Conservation (phyloP, 495 filamentous ascomycete species). For the Hamigera avellanea region DNA sequence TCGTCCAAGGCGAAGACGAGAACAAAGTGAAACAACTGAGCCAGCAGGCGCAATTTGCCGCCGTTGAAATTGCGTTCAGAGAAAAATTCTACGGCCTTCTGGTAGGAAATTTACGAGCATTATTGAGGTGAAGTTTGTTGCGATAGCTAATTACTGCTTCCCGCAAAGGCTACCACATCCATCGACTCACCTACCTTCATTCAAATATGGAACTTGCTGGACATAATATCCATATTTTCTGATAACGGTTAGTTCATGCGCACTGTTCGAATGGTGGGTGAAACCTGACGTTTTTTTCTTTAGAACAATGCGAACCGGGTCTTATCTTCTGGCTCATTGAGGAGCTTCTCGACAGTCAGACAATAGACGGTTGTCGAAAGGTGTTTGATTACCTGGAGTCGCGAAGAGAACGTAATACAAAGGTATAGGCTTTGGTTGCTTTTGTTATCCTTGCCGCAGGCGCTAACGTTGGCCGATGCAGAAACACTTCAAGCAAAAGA, state of each 20-base stretch:
- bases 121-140: not conserved
- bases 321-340: slow-evolving; percentile 85
- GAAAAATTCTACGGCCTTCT: slow-evolving; percentile 65
- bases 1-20: slow-evolving; percentile 18
- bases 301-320: slow-evolving; percentile 73
- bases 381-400: slow-evolving; percentile 94
- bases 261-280: not conserved
- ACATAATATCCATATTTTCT: slow-evolving; percentile 76
- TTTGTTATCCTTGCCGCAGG: not conserved
- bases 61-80: slow-evolving; percentile 68
- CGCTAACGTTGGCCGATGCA: slow-evolving; percentile 6
- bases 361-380: slow-evolving; percentile 75
- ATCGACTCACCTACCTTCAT: slow-evolving; percentile 69
- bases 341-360: slow-evolving; percentile 91
- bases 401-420: slow-evolving; percentile 71
- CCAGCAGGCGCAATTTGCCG: slow-evolving; percentile 43
- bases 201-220: slow-evolving; percentile 83
- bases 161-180: slow-evolving; percentile 46
- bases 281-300: slow-evolving; percentile 16
- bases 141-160: slow-evolving; percentile 8
- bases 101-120: slow-evolving; percentile 35
- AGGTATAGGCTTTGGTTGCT: slow-evolving; percentile 26
- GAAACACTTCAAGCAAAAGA: slow-evolving; percentile 77
- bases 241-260: slow-evolving; percentile 47
- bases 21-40: slow-evolving; percentile 13